Evolutionary conservation across 2,329 filamentous ascomycete genomes (phyloP).

Genomic region (Celoporthe dispersa): DNA sequence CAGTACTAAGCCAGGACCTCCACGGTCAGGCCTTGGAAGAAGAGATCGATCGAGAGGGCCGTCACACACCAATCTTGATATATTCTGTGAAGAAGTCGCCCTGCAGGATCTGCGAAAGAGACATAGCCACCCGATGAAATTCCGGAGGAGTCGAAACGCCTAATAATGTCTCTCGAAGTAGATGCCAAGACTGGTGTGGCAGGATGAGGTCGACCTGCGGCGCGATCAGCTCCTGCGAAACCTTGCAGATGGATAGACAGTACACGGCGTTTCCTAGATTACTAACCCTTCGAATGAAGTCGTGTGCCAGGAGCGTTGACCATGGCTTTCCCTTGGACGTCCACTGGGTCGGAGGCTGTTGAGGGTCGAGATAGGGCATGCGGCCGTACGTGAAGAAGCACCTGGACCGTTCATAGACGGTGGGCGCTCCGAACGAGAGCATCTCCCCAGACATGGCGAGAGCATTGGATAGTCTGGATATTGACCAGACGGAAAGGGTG

Average conservation of each 20-base stretch:
- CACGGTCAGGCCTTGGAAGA: slow-evolving; percentile 11
- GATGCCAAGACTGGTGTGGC: slow-evolving; percentile 63
- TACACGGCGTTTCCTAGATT: background rate
- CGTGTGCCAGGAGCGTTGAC: slow-evolving; percentile 65
- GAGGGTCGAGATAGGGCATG: slow-evolving; percentile 71
- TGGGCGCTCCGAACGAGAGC: slow-evolving; percentile 49
- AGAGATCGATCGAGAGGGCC: slow-evolving; percentile 50
- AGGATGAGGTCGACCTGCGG: slow-evolving; percentile 71
- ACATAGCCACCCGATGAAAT: slow-evolving; percentile 75
- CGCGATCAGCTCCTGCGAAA: background rate
- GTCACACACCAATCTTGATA: slow-evolving; percentile 62
- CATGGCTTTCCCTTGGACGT: slow-evolving; percentile 79
- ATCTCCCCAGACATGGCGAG: slow-evolving; percentile 40
- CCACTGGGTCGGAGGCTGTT: slow-evolving; percentile 71
- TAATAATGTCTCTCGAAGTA: slow-evolving; percentile 58
- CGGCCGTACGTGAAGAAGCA: slow-evolving; percentile 74
- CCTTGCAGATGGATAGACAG: background rate
- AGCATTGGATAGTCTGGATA: background rate
- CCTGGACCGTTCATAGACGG: slow-evolving; percentile 63
- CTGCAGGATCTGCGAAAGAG: slow-evolving; percentile 71
- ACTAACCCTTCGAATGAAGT: slow-evolving; percentile 70
- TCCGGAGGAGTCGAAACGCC: slow-evolving; percentile 44
- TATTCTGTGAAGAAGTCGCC: slow-evolving; percentile 82
- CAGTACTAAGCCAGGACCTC: background rate
- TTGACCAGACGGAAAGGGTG: background rate